phyloP scores from a whole-genome alignment of 179 eudicot genomes.

The Sideroxylon spinosum region DNA sequence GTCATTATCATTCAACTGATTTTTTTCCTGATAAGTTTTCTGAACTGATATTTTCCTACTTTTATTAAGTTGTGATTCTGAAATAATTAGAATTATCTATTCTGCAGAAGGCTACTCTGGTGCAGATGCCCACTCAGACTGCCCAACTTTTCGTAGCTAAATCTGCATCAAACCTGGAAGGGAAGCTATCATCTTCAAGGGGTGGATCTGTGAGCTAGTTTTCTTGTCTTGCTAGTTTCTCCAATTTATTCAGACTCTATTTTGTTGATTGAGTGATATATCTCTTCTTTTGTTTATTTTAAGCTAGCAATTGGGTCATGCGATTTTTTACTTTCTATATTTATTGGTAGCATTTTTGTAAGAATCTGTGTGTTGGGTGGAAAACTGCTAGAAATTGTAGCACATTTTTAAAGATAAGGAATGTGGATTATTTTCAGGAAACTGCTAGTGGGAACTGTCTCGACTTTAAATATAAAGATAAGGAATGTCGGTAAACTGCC shows the following conservation, averaged over 20 bases:
- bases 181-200: slow-evolving; percentile 16
- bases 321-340: too few species aligned
- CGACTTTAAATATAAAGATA: too few species aligned
- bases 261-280: not conserved
- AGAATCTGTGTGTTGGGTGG: too few species aligned
- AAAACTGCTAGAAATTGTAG: too few species aligned
- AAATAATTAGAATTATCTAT: not conserved
- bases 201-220: slow-evolving; percentile 20
- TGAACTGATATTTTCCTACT: not conserved
- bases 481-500: too few species aligned
- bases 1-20: not conserved
- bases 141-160: slow-evolving; percentile 18
- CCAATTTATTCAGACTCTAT: not conserved
- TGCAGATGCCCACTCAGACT: slow-evolving; percentile 14
- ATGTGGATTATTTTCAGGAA: too few species aligned
- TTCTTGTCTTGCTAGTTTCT: not conserved
- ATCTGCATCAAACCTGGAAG: slow-evolving; percentile 18
- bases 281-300: not conserved
- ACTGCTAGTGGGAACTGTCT: too few species aligned
- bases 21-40: not conserved
- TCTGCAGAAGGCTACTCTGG: slow-evolving; percentile 19
- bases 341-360: too few species aligned
- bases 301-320: too few species aligned
- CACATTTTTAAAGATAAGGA: too few species aligned
- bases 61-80: not conserved